Evolutionary conservation across 306 rosid species (phyloP).

Genomic region (Inga leiocalycina): DNA sequence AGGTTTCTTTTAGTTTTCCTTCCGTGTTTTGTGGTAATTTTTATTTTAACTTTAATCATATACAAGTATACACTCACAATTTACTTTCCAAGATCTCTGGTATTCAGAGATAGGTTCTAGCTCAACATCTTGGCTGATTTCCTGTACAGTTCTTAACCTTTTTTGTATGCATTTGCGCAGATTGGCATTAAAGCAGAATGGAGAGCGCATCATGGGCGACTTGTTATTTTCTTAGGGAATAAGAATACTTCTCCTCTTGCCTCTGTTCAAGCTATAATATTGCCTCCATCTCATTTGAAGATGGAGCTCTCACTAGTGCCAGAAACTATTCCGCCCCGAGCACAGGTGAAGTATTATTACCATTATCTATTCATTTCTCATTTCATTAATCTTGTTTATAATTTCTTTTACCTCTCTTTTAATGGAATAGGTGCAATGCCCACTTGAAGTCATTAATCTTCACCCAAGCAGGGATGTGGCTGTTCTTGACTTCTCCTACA

Average conservation of each 20-base stretch:
- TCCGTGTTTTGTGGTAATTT: neutral
- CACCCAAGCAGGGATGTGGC: slow-evolving; percentile 97
- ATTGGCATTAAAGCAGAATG: slow-evolving; percentile 97
- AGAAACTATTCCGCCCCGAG: slow-evolving; percentile 98
- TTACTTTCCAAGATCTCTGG: slow-evolving; percentile 16
- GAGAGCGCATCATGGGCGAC: slow-evolving; percentile 88
- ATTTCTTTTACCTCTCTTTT: slow-evolving; percentile 21
- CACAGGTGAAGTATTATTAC: slow-evolving; percentile 65
- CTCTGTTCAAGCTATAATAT: slow-evolving; percentile 86
- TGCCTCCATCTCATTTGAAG: slow-evolving; percentile 90
- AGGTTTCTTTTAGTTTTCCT: slow-evolving; percentile 52
- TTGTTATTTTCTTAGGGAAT: slow-evolving; percentile 98
- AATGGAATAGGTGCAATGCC: slow-evolving; percentile 87
- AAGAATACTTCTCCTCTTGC: slow-evolving; percentile 88
- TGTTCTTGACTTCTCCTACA: slow-evolving; percentile 95
- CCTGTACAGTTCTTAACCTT: slow-evolving; percentile 1
- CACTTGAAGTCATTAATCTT: slow-evolving; percentile 88
- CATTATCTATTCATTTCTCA: slow-evolving; percentile 20
- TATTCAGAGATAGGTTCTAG: slow-evolving; percentile 26
- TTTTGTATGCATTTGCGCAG: slow-evolving; percentile 40
- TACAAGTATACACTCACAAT: neutral
- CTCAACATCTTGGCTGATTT: neutral
- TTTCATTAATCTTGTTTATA: slow-evolving; percentile 22
- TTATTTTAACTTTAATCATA: slow-evolving; percentile 8
- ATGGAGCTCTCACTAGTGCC: slow-evolving; percentile 93